Evolutionary conservation across 257 asterid species (phyloP), one percentile per base, ranked within the genome.

Genomic region (Solanum tarijense): DNA sequence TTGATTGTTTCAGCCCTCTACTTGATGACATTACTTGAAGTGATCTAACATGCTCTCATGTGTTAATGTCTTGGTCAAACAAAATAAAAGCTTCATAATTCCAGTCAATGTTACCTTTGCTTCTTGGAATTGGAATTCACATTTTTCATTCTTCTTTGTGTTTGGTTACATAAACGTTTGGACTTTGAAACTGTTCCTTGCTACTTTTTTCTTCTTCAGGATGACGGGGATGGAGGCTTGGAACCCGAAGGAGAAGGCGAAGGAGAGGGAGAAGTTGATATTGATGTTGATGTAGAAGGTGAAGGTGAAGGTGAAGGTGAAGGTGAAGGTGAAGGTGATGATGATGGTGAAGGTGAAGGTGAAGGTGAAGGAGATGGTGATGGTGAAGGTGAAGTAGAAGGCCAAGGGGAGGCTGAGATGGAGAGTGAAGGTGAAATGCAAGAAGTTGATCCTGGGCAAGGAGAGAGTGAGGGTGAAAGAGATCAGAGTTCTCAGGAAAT

Each of bases 391-490:
- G 94, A 91, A 88, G 92, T 89, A 78, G 97, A 95, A 89, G 98
- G 94, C 79, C 95, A 90, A 43, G 94, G 95, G 71, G 96, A 93
- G 89, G 96, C 90, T 21, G 98, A 93, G 87, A 78, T 95, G 87
- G 98, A 94, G 93, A 93, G 93, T 82, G 98, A 95, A 85, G 98
- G 91, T 83, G 98, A 95, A 90, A 91, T 93, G 79, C 96, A 89
- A 69, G 97, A 94, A 48, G 90, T 88, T 68, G 94, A 94, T 88
- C 94, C 87, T 55, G 89, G 89, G 85, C 95, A 82, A 21, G 98
- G 91, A 34, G 98, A 96, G 92, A 94, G 98, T 62, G 98, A 94
- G 91, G 95, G 92, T 46, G 99, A 97, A 93, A 94, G 95, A 88
- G 97, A 94, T 58, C 94, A 92, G 91, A 93, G 98, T 91, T 94